Conservation (phyloP, 176 grass and related monocot genomes). For the Urochloa ruziziensis region DNA sequence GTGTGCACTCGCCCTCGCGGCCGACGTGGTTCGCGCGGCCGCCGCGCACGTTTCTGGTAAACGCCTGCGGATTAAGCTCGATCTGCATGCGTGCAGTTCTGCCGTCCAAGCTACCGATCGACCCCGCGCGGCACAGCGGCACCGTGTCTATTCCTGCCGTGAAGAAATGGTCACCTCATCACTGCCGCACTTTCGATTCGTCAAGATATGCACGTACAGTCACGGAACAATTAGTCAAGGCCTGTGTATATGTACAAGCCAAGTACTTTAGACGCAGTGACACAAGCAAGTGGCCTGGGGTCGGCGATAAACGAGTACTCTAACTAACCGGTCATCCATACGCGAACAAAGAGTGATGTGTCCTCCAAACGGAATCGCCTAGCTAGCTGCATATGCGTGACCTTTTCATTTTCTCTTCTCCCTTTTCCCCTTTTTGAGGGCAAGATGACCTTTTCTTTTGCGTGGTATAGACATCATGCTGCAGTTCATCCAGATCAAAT, state of each 20-base stretch:
- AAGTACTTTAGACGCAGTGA: background rate
- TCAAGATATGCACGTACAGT: slow-evolving; percentile 32
- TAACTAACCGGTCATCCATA: background rate
- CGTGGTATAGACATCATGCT: background rate
- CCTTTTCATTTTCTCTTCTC: too few relatives aligned
- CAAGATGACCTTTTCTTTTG: too few relatives aligned
- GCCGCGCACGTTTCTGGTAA: background rate
- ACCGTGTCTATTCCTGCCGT: slow-evolving; percentile 20
- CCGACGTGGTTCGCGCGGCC: background rate
- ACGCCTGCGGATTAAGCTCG: background rate
- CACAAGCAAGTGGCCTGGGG: slow-evolving; percentile 7
- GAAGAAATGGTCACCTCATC: slow-evolving; percentile 12
- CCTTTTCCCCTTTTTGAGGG: too few relatives aligned
- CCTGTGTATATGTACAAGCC: background rate
- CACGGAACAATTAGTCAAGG: background rate
- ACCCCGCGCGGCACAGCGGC: background rate
- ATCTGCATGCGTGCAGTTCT: background rate
- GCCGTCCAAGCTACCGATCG: background rate
- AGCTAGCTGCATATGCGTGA: too few relatives aligned
- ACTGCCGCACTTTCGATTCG: slow-evolving; percentile 24
- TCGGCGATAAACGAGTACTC: background rate
- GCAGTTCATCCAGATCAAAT: background rate
- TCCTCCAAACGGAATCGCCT: background rate
- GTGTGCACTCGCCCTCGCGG: background rate
- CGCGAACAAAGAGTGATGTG: background rate